Conservation (phyloP, 352 stramenopile species). For the Globisporangium splendens region DNA sequence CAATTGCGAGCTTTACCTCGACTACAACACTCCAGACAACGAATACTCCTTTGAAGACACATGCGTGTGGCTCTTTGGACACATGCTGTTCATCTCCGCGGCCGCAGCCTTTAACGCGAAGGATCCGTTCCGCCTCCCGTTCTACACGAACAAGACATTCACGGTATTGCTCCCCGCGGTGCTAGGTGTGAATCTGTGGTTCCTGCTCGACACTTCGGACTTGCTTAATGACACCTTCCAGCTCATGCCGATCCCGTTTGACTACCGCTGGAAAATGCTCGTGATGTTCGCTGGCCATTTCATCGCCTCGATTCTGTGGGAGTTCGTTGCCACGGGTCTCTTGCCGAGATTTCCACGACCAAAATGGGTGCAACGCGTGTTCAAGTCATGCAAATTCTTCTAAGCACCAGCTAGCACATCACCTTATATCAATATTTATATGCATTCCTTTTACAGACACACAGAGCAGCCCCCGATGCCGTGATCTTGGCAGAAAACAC, state of each 20-base stretch:
- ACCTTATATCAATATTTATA: too few relatives aligned
- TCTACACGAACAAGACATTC: constrained; percentile 55
- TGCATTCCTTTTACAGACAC: too few relatives aligned
- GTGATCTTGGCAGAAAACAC: too few relatives aligned
- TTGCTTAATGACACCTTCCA: constrained; percentile 41
- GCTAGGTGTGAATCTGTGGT: constrained; percentile 44
- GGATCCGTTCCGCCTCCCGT: constrained; percentile 57
- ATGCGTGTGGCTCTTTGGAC: constrained; percentile 73
- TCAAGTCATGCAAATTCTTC: too few relatives aligned
- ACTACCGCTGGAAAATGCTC: constrained; percentile 39
- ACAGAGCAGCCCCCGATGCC: too few relatives aligned
- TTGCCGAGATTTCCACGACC: constrained; percentile 10
- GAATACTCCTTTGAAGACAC: constrained; percentile 60
- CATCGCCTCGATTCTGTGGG: constrained; percentile 19
- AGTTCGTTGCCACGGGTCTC: constrained; percentile 22
- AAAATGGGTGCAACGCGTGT: too few relatives aligned
- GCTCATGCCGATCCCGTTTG: constrained; percentile 31
- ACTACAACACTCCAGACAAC: constrained; percentile 44
- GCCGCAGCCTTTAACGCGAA: constrained; percentile 62
- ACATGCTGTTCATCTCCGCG: constrained; percentile 76
- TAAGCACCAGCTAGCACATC: too few relatives aligned
- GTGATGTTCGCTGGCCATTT: constrained; percentile 39
- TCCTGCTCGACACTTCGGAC: constrained; percentile 37
- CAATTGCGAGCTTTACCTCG: constrained; percentile 48
- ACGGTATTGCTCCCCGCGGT: constrained; percentile 21